Evolutionary conservation across 495 filamentous ascomycete genomes (phyloP).

Genomic region (Talaromyces adpressus): DNA sequence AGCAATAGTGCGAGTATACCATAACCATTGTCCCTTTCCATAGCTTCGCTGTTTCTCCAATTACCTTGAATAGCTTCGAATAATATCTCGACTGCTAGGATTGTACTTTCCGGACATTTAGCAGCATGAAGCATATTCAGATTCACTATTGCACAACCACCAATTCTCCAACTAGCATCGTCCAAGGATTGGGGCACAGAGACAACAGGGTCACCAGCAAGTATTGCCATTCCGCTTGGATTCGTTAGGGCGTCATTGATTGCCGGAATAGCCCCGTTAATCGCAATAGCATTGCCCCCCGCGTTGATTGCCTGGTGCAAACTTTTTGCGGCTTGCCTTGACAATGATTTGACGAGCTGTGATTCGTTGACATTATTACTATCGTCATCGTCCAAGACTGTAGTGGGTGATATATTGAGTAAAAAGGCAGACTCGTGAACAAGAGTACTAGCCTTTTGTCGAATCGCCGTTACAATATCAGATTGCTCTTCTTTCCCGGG

Average conservation of each 20-base stretch:
- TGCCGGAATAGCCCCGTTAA: slow-evolving; percentile 82
- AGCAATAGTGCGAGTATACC: slow-evolving; percentile 74
- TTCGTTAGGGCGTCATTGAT: slow-evolving; percentile 82
- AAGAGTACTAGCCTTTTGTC: slow-evolving; percentile 70
- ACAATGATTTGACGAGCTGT: slow-evolving; percentile 67
- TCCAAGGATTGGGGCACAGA: slow-evolving; percentile 75
- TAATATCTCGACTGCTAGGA: slow-evolving; percentile 74
- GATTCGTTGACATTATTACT: slow-evolving; percentile 61
- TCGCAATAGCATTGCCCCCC: slow-evolving; percentile 68
- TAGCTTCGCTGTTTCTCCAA: slow-evolving; percentile 97
- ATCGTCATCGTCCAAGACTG: slow-evolving; percentile 71
- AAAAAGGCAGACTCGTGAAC: slow-evolving; percentile 78
- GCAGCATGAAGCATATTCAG: slow-evolving; percentile 78
- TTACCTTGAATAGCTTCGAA: slow-evolving; percentile 78
- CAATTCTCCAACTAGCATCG: slow-evolving; percentile 86
- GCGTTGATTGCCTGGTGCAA: slow-evolving; percentile 64
- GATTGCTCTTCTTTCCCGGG: slow-evolving; percentile 87
- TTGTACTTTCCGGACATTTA: slow-evolving; percentile 54
- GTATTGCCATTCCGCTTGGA: slow-evolving; percentile 67
- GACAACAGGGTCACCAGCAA: slow-evolving; percentile 81
- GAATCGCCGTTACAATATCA: slow-evolving; percentile 83
- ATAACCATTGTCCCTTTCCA: slow-evolving; percentile 94
- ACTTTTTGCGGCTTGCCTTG: slow-evolving; percentile 63
- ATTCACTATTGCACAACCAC: slow-evolving; percentile 76
- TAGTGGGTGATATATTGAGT: slow-evolving; percentile 72